Percentiles rank a stretch among this genome's conserved stretches.
These are phyloP conservation scores for Boletus reticuloceps DNA, from an alignment of 768 basidiomycete genomes.

Conservation along the genomic window DNA sequence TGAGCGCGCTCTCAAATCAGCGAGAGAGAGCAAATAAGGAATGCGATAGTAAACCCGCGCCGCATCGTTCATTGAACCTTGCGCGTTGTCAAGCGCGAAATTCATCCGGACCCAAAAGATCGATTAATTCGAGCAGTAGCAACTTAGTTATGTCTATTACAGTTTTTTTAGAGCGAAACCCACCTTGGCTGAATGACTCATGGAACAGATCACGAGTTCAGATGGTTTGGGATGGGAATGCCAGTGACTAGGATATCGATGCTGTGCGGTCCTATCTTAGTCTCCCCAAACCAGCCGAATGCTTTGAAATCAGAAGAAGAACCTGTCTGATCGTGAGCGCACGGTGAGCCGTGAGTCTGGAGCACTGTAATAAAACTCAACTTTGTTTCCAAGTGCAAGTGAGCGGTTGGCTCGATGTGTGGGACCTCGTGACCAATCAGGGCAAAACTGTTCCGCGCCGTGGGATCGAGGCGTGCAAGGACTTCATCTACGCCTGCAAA, in stretches of 20 bases:
- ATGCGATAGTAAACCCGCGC: neutral
- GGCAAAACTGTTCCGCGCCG: constrained; percentile 11
- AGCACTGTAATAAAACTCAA: neutral
- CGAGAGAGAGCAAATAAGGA: neutral
- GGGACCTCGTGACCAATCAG: neutral
- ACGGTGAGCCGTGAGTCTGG: neutral
- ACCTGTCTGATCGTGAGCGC: neutral
- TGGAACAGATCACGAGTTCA: neutral
- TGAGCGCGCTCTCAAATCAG: neutral
- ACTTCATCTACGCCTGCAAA: neutral
- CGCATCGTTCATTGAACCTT: neutral
- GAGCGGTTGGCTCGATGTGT: neutral
- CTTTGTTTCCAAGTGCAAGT: neutral
- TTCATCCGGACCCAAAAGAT: neutral
- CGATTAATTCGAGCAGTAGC: neutral
- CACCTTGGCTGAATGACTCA: too few relatives aligned
- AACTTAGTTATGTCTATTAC: neutral
- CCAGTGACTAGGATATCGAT: too few relatives aligned
- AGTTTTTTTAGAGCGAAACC: neutral
- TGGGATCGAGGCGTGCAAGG: constrained; percentile 8
- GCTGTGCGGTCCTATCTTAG: neutral
- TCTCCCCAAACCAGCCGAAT: too few relatives aligned
- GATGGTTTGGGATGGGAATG: neutral
- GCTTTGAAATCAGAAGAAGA: neutral
- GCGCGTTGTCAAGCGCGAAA: neutral